These are phyloP conservation scores for Fistulifera pelliculosa DNA, from an alignment of 108 stramenopile species.

Conservation along the genomic window DNA sequence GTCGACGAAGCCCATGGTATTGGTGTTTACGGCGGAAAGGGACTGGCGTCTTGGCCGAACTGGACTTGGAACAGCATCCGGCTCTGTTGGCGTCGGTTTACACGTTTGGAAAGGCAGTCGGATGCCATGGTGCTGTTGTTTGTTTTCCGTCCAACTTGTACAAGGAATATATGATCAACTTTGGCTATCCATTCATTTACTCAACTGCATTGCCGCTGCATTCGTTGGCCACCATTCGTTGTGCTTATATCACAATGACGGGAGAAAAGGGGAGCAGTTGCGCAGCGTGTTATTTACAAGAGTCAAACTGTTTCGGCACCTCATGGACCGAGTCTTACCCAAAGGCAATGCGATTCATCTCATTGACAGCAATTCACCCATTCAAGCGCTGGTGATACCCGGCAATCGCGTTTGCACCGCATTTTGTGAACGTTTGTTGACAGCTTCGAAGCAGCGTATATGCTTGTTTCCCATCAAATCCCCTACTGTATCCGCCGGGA, in stretches of 20 bases:
- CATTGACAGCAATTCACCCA: conserved; percentile 36
- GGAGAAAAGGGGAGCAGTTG: conserved; percentile 3
- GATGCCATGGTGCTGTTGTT: conserved; percentile 90
- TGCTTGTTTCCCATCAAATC: conserved; percentile 86
- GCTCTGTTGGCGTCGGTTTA: conserved; percentile 76
- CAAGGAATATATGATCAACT: conserved; percentile 84
- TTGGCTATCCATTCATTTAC: conserved; percentile 92
- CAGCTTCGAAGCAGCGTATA: conserved; percentile 33
- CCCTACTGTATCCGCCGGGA: conserved; percentile 90
- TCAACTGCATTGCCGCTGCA: conserved; percentile 85
- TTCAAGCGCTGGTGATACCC: conserved; percentile 89
- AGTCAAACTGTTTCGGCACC: conserved; percentile 26
- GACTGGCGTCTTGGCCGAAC: conserved; percentile 65
- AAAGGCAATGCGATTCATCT: conserved; percentile 3
- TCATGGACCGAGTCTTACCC: conserved; percentile 21
- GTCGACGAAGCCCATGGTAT: conserved; percentile 91
- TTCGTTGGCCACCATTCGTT: conserved; percentile 67
- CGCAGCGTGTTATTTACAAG: conserved; percentile 11
- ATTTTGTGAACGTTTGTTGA: conserved; percentile 47
- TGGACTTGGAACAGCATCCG: conserved; percentile 68
- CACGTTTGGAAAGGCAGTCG: conserved; percentile 97
- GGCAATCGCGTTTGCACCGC: conserved; percentile 64
- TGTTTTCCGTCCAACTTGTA: conserved; percentile 43
- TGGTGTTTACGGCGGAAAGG: conserved; percentile 71
- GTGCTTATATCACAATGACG: conserved; percentile 72